Conservation (phyloP, 2,329 filamentous ascomycete species). For the Xylaria sp. region DNA sequence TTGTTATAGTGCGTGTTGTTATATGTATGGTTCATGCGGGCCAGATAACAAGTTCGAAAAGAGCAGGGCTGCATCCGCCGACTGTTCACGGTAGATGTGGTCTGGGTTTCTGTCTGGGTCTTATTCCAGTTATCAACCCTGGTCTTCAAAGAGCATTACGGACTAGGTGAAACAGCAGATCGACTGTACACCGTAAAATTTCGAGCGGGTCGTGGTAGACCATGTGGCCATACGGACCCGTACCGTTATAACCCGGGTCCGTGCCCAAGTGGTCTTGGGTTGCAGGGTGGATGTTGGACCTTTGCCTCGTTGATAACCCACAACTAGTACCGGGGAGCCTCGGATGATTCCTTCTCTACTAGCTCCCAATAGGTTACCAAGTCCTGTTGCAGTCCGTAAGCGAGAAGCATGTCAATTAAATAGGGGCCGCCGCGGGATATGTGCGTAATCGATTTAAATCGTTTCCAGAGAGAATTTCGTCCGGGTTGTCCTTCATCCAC, state of each 20-base stretch:
- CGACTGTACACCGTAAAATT: background rate
- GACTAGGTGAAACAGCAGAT: background rate
- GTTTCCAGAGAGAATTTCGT: constrained; percentile 3
- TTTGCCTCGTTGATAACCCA: constrained; percentile 4
- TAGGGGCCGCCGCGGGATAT: constrained; percentile 1
- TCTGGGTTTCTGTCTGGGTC: background rate
- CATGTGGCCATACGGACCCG: background rate
- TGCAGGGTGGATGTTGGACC: constrained; percentile 1
- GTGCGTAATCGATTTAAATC: constrained; percentile 14
- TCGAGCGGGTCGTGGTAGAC: background rate
- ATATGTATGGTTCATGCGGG: constrained; percentile 14
- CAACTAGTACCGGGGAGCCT: background rate
- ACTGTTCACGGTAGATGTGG: background rate
- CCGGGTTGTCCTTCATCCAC: constrained; percentile 13
- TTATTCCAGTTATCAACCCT: background rate
- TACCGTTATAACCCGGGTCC: constrained; percentile 12
- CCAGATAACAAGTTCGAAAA: constrained; percentile 1
- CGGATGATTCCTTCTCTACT: constrained; percentile 3
- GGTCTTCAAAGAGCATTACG: constrained; percentile 7
- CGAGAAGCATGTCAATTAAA: constrained; percentile 22
- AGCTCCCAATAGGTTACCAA: constrained; percentile 3
- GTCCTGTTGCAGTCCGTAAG: constrained; percentile 7
- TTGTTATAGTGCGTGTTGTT: background rate
- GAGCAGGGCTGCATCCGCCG: constrained; percentile 8
- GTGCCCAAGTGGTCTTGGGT: constrained; percentile 13